Evolutionary conservation across 2,329 filamentous ascomycete species (phyloP).

Genomic region (Aspergillus quadrilineatus): DNA sequence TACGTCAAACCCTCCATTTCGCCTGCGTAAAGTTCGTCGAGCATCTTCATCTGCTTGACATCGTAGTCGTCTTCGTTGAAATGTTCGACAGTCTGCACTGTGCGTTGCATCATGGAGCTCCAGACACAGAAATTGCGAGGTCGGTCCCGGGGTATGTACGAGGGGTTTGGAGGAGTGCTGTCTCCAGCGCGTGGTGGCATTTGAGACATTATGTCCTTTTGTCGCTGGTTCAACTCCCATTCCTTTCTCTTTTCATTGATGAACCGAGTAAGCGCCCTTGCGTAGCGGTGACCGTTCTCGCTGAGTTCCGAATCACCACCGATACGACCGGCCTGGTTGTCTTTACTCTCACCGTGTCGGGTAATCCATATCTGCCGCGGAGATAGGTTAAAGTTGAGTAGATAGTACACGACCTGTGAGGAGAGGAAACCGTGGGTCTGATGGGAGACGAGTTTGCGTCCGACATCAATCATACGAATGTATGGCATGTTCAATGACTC

Average conservation of each 20-base stretch:
- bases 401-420: constrained; percentile 87
- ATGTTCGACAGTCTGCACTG: constrained; percentile 80
- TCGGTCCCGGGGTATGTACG: constrained; percentile 60
- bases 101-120: constrained; percentile 94
- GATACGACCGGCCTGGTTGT: constrained; percentile 84
- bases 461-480: constrained; percentile 97
- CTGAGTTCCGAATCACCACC: constrained; percentile 87
- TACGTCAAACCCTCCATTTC: constrained; percentile 95
- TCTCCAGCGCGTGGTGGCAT: constrained; percentile 92
- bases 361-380: constrained; percentile 98
- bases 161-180: constrained; percentile 90
- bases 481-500: constrained; percentile 90
- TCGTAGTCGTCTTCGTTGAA: constrained; percentile 97
- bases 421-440: constrained; percentile 89
- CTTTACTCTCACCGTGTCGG: constrained; percentile 83
- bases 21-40: constrained; percentile 93
- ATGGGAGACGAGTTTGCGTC: constrained; percentile 87
- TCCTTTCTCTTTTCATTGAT: constrained; percentile 75
- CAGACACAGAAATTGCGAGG: constrained; percentile 93
- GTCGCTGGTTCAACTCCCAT: constrained; percentile 80
- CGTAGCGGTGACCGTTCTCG: constrained; percentile 75
- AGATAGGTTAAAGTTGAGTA: constrained; percentile 94
- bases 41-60: constrained; percentile 95
- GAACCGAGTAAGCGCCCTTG: constrained; percentile 75
- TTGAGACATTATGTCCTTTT: constrained; percentile 71